Percentiles rank a stretch among this genome's conserved stretches.
These are phyloP conservation scores for Lolium rigidum DNA, from an alignment of 176 grass and related monocot genomes.

Conservation along the genomic window DNA sequence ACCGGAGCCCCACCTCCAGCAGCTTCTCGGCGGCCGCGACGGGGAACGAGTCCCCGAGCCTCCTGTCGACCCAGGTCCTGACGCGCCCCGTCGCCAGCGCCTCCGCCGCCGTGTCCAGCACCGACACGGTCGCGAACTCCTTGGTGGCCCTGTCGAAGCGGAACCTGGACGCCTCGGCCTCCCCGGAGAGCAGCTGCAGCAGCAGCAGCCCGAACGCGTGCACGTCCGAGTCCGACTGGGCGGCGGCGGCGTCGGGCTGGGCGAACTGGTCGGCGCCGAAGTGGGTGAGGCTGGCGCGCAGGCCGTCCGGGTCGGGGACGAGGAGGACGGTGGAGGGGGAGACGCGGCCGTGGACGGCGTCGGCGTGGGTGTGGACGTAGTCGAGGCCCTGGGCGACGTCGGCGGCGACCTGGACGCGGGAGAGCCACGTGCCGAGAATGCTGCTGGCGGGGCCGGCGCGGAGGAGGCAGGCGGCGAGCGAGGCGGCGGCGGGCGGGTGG, in stretches of 20 bases:
- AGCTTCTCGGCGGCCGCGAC: constrained; percentile 56
- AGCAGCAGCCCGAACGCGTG: background rate
- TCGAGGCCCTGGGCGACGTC: constrained; percentile 72
- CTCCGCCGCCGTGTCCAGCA: background rate
- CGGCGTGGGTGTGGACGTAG: constrained; percentile 72
- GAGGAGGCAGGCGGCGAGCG: constrained; percentile 57
- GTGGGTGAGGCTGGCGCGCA: constrained; percentile 64
- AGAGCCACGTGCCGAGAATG: constrained; percentile 60
- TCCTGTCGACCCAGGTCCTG: constrained; percentile 66
- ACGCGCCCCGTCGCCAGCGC: background rate
- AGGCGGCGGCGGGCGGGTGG: constrained; percentile 37
- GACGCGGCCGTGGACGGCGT: constrained; percentile 55
- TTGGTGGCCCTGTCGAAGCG: background rate
- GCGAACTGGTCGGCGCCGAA: constrained; percentile 56
- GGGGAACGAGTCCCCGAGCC: constrained; percentile 79
- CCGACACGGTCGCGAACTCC: background rate
- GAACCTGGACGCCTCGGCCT: background rate
- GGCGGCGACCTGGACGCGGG: constrained; percentile 62
- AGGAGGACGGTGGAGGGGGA: constrained; percentile 48
- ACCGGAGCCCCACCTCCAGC: constrained; percentile 61
- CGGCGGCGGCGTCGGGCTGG: background rate
- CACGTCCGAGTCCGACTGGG: background rate
- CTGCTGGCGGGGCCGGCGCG: constrained; percentile 30
- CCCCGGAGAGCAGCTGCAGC: background rate
- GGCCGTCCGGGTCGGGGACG: constrained; percentile 42